Evolutionary conservation across 2,329 filamentous ascomycete species (phyloP).

Genomic region (Fusarium beomiforme): DNA sequence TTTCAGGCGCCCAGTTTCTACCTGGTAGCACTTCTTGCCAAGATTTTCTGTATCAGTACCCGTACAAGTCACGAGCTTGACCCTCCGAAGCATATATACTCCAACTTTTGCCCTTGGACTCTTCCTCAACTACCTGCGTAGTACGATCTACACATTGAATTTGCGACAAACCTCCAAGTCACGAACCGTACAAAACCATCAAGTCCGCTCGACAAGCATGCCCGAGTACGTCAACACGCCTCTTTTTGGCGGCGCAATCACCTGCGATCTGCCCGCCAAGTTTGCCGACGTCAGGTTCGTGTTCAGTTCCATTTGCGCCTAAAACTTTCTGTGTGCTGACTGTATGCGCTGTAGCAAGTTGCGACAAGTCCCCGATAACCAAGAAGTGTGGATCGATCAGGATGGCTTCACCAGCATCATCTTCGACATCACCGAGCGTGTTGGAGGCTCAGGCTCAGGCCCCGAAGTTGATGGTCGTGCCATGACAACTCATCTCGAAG

Average conservation of each 20-base stretch:
- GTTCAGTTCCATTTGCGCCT: slow-evolving; percentile 8
- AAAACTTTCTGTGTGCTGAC: slow-evolving; percentile 13
- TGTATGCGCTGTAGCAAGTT: slow-evolving; percentile 64
- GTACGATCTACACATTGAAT: neutral
- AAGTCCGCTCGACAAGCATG: slow-evolving; percentile 49
- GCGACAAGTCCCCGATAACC: slow-evolving; percentile 83
- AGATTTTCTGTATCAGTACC: slow-evolving; percentile 13
- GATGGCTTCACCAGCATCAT: slow-evolving; percentile 88
- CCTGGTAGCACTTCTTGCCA: slow-evolving; percentile 20
- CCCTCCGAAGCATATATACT: slow-evolving; percentile 1
- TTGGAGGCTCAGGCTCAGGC: slow-evolving; percentile 64
- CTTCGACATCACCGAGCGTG: slow-evolving; percentile 88
- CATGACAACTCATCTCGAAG: slow-evolving; percentile 73
- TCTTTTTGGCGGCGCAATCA: slow-evolving; percentile 79
- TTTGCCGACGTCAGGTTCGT: slow-evolving; percentile 78
- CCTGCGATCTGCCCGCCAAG: slow-evolving; percentile 71
- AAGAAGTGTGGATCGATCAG: slow-evolving; percentile 90
- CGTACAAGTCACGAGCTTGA: neutral
- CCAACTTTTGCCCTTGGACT: neutral
- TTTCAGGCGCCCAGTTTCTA: slow-evolving; percentile 30
- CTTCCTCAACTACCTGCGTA: slow-evolving; percentile 2
- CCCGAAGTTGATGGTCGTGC: slow-evolving; percentile 76
- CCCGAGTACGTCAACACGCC: slow-evolving; percentile 65
- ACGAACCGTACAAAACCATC: neutral
- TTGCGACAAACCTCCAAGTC: slow-evolving; percentile 6